phyloP scores from a whole-genome alignment of 192 early-diverging fungal species.

The Dissophora globulifera region DNA sequence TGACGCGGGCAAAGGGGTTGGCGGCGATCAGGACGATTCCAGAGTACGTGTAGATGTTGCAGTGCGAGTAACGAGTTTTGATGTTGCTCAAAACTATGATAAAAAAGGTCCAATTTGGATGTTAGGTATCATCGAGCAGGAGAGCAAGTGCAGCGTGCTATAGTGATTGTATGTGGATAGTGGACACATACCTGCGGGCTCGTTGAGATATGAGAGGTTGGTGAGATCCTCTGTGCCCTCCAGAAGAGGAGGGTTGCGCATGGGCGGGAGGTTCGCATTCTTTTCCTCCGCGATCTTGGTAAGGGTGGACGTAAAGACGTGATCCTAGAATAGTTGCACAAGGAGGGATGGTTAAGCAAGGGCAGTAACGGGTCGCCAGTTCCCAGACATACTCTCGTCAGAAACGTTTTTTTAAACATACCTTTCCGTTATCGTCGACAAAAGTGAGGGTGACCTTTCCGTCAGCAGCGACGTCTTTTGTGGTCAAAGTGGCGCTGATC shows the following conservation, averaged over 20 bases:
- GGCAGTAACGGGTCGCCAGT: background rate
- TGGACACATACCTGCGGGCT: slow-evolving; percentile 72
- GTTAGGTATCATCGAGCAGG: too few species aligned
- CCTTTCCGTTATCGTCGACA: slow-evolving; percentile 69
- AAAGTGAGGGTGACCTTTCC: slow-evolving; percentile 72
- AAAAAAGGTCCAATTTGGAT: background rate
- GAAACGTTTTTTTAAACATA: too few species aligned
- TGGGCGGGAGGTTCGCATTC: slow-evolving; percentile 84
- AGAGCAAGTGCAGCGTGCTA: too few species aligned
- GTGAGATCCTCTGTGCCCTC: slow-evolving; percentile 94
- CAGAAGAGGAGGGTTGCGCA: slow-evolving; percentile 92
- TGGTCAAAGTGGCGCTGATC: slow-evolving; percentile 74
- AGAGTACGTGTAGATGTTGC: slow-evolving; percentile 99
- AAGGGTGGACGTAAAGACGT: slow-evolving; percentile 77
- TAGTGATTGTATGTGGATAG: background rate
- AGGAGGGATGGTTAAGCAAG: slow-evolving; percentile 1
- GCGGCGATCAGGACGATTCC: slow-evolving; percentile 99
- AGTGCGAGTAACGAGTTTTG: slow-evolving; percentile 86
- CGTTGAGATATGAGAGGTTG: slow-evolving; percentile 93
- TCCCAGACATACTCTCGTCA: too few species aligned
- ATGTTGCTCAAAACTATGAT: slow-evolving; percentile 90
- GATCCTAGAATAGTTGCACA: slow-evolving; percentile 59
- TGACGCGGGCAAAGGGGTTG: slow-evolving; percentile 92
- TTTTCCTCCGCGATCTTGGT: slow-evolving; percentile 73
- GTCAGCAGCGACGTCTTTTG: slow-evolving; percentile 64